Base-by-base conservation (phyloP, 2,329 filamentous ascomycete genomes). In the Hypoxylon sp. region DNA sequence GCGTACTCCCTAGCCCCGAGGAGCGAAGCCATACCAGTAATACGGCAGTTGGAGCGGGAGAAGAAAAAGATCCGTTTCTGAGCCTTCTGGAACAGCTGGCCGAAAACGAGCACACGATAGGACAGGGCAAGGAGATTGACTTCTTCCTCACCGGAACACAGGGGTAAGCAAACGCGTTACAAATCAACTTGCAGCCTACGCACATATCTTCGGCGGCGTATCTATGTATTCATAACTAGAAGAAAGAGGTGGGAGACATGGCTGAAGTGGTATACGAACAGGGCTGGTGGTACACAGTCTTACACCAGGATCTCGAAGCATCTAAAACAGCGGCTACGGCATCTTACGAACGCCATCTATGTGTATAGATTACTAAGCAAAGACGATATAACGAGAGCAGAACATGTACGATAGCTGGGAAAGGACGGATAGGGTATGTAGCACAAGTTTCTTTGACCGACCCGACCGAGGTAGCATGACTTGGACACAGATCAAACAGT, bases 61-160 rank as follows among this genome's bases (percentile, higher is more conserved):
- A 87, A 17, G 90, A 94, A 64, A 92, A 90, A 66, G 91, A 95
- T 69, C 90, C 91, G 0, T 95, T 96, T 69, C 74, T 95, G 35
- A 90, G 85, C 60, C 75, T 95, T 37, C 77, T 95, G 29, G 91
- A 95, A 72, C 90, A 95, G 74, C 79, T 95, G 56, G 91, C 90
- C 0, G 90, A 95, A 73, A 92, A 91, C 67, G 90, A 94, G 73
- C 83, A 89, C 49, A 80, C 81, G 37, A 79, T 84, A 48, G 89
- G 88, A 0, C 84, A 87, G 8, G 88, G 88, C 10, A 88, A 83
- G 63, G 90, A 94, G 69, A 76, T 95, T 67, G 90, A 94, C 72
- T 93, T 91, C 74, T 93, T 93, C 69, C 75, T 93, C 23, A 72
- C 67, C 2, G 72, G 72, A 5, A 58, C 63, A 10, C 69, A 72